phyloP scores from a whole-genome alignment of 208 protist species.

The Crithidia brevicula region DNA sequence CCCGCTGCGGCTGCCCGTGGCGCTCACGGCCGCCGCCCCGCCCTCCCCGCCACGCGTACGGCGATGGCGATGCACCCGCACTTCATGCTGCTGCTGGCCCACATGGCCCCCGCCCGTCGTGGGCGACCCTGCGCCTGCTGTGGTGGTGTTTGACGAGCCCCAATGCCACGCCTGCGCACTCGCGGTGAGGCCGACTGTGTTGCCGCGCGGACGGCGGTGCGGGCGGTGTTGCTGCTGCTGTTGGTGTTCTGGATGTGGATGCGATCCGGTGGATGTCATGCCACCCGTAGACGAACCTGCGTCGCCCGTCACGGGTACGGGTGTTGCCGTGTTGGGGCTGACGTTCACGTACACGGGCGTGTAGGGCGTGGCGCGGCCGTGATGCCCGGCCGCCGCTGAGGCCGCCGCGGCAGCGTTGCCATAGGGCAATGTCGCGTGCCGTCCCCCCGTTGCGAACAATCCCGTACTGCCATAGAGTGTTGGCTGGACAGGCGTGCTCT shows the following conservation, averaged over 20 bases:
- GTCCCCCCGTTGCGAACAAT: conserved; percentile 3
- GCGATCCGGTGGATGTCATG: neutral
- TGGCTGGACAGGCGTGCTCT: conserved; percentile 1
- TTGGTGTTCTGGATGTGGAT: neutral
- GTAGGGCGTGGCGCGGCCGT: conserved; percentile 19
- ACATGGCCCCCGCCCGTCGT: no score
- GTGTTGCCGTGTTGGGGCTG: neutral
- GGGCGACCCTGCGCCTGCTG: conserved; percentile 1
- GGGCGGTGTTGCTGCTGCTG: neutral
- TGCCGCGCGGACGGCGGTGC: conserved; percentile 12
- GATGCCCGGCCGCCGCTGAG: neutral
- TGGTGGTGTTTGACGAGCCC: neutral
- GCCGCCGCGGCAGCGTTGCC: conserved; percentile 4
- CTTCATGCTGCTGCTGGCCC: no score
- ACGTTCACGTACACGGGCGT: conserved; percentile 14
- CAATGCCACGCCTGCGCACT: conserved; percentile 34
- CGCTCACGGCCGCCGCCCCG: neutral
- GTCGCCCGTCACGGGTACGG: neutral
- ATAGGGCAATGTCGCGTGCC: neutral
- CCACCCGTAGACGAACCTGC: neutral
- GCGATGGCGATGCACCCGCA: no score
- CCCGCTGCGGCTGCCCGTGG: conserved; percentile 1
- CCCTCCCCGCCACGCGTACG: neutral
- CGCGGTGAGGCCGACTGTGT: conserved; percentile 9
- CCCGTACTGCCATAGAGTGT: conserved; percentile 10